Base-by-base conservation (phyloP, 129 eudicot species). In the Apium graveolens region DNA sequence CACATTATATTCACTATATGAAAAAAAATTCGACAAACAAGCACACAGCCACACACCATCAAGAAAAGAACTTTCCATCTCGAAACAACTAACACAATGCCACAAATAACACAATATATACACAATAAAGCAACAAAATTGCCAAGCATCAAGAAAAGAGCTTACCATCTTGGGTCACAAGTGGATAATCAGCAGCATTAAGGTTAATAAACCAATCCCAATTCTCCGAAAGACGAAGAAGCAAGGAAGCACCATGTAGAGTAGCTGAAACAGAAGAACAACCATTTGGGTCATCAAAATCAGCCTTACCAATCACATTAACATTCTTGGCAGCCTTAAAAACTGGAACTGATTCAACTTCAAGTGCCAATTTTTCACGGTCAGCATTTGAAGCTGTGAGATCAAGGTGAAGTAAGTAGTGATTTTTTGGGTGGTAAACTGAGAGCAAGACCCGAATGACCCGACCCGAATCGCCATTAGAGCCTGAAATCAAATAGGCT, bases 121-220 rank as follows among this genome's bases (percentile, higher is more conserved):
- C 57, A 49, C 1, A 2, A 60, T 2, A 60, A 60, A 60, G 27
- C 32, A 55, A 8, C 65, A 55, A 24, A 55, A 24, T 7, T 55
- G 5, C 11, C 11, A 10, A 10, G 29, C 32, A 60, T 60, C 14
- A 60, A 60, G 65, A 60, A 60, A 60, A 2, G 34, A 60, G 12
- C 68, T n/a, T n/a, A 60, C 68, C 68, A 60, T 60, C 68, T 88
- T 95, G 98, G 31, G 97, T 89, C 44, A 95, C 92, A 81, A 95
- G 98, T 13, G 98, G 98, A 75, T 95, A 95, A 87, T 95, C 96
- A 76, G 63, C 76, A 72, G 90, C 97, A 81, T 85, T 81, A 24
- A 95, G 91, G 76, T 88, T 95, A 5, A 95, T 86, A 72, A 95
- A 91, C 98, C 98, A 95, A 87, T 95, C 98, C 98, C 98, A 95